These are phyloP conservation scores for Hyphopichia fennica DNA, from an alignment of 1,139 yeast species.

Conservation along the genomic window DNA sequence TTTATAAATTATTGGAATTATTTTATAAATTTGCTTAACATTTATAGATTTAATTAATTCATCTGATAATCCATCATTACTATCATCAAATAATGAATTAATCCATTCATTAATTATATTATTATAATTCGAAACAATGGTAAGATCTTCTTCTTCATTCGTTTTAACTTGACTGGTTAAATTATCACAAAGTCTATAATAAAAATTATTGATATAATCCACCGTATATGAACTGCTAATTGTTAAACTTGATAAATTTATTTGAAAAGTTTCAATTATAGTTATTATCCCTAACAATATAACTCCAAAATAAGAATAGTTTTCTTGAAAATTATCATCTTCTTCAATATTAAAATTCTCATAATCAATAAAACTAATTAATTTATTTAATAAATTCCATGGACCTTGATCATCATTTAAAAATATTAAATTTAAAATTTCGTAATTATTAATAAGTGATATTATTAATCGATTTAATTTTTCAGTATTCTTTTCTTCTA, in stretches of 20 bases:
- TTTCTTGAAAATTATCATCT: slow-evolving; percentile 63
- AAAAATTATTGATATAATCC: slow-evolving; percentile 35
- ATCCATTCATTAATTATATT: slow-evolving; percentile 74
- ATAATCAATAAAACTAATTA: slow-evolving; percentile 35
- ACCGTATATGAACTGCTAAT: slow-evolving; percentile 33
- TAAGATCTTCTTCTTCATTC: slow-evolving; percentile 27
- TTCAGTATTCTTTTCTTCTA: slow-evolving; percentile 37
- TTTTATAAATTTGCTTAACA: slow-evolving; percentile 63
- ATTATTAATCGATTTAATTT: slow-evolving; percentile 52
- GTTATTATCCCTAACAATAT: slow-evolving; percentile 51
- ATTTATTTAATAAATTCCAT: slow-evolving; percentile 20
- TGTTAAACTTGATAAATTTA: slow-evolving; percentile 28
- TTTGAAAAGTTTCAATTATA: slow-evolving; percentile 44
- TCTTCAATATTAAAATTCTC: slow-evolving; percentile 37
- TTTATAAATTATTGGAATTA: slow-evolving; percentile 73
- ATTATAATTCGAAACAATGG: slow-evolving; percentile 36
- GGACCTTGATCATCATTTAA: slow-evolving; percentile 25
- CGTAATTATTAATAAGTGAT: slow-evolving; percentile 40
- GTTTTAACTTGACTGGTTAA: slow-evolving; percentile 18
- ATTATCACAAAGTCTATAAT: slow-evolving; percentile 32
- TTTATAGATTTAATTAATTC: slow-evolving; percentile 68
- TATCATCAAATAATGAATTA: slow-evolving; percentile 68
- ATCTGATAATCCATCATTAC: slow-evolving; percentile 82
- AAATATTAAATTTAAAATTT: slow-evolving; percentile 43
- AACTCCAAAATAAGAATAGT: slow-evolving; percentile 67